These are phyloP conservation scores for Lophiotrema nucula DNA, from an alignment of 495 filamentous ascomycete species.

Conservation along the genomic window DNA sequence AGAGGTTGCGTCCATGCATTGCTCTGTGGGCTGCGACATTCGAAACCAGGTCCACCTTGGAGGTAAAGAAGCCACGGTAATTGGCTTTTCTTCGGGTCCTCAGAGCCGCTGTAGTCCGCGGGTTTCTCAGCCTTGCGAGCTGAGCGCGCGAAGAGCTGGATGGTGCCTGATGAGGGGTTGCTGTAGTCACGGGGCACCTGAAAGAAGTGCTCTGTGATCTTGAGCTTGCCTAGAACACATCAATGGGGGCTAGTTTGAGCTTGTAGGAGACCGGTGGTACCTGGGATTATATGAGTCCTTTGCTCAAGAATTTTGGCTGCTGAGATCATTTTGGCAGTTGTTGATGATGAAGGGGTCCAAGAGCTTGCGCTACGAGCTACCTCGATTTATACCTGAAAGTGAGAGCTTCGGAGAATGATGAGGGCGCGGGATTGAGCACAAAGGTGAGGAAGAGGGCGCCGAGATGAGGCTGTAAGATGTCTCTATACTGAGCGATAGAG, in stretches of 20 bases:
- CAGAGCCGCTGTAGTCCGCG: slow-evolving; percentile 47
- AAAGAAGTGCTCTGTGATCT: slow-evolving; percentile 79
- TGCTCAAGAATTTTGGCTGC: slow-evolving; percentile 43
- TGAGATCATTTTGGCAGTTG: slow-evolving; percentile 23
- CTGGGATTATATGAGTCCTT: slow-evolving; percentile 38
- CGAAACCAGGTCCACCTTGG: slow-evolving; percentile 70
- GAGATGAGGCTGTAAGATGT: too few relatives aligned
- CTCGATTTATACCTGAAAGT: too few relatives aligned
- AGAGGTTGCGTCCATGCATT: slow-evolving; percentile 63
- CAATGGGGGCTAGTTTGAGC: too few relatives aligned
- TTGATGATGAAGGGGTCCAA: neutral
- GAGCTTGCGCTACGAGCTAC: too few relatives aligned
- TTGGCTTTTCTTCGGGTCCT: slow-evolving; percentile 51
- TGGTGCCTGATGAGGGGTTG: slow-evolving; percentile 56
- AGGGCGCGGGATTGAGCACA: too few relatives aligned
- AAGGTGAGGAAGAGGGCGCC: too few relatives aligned
- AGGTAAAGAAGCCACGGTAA: slow-evolving; percentile 54
- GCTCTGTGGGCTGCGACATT: slow-evolving; percentile 69
- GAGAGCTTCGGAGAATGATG: too few relatives aligned
- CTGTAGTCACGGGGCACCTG: slow-evolving; percentile 76
- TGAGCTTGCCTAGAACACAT: slow-evolving; percentile 70
- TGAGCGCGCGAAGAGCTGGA: slow-evolving; percentile 75
- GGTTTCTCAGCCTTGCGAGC: slow-evolving; percentile 63
- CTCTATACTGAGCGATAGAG: too few relatives aligned
- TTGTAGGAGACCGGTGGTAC: slow-evolving; percentile 18